These are phyloP conservation scores for Albizia julibrissin DNA, from an alignment of 306 rosid species.

Conservation along the genomic window DNA sequence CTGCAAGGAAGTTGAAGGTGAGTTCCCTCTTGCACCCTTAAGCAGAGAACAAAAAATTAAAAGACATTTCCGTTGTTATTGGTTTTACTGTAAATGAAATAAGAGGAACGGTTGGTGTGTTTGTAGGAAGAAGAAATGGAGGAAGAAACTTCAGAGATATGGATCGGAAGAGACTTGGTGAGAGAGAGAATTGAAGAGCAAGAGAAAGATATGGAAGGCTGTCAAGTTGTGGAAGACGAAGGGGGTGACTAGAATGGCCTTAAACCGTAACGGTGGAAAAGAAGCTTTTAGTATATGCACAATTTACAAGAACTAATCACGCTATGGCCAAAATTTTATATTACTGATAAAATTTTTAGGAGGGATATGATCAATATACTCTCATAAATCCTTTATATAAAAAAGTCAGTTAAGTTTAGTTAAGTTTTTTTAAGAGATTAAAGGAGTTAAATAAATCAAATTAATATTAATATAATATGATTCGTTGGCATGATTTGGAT, in stretches of 20 bases:
- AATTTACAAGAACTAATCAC: not conserved
- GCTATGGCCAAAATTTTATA: not conserved
- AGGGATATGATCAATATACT: not conserved
- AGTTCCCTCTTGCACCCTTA: too few species aligned
- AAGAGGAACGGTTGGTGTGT: not conserved
- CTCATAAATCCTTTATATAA: too few species aligned
- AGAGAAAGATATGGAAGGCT: too few species aligned
- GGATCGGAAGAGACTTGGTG: not conserved
- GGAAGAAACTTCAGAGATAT: not conserved
- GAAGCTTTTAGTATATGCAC: not conserved
- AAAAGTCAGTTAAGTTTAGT: too few species aligned
- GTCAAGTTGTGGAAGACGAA: conserved; percentile 13
- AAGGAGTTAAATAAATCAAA: too few species aligned
- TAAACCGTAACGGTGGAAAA: not conserved
- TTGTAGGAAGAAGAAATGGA: not conserved
- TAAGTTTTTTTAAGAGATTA: too few species aligned
- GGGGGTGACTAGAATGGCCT: not conserved
- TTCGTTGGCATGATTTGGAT: too few species aligned
- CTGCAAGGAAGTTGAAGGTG: too few species aligned
- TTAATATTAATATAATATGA: too few species aligned
- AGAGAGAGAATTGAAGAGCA: not conserved
- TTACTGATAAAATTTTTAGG: not conserved
- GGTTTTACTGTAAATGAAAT: not conserved
- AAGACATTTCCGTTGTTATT: conserved; percentile 38
- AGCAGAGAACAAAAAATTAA: conserved; percentile 21